Evolutionary conservation across 805 yeast species (phyloP).

Genomic region (Lachancea sp.): DNA sequence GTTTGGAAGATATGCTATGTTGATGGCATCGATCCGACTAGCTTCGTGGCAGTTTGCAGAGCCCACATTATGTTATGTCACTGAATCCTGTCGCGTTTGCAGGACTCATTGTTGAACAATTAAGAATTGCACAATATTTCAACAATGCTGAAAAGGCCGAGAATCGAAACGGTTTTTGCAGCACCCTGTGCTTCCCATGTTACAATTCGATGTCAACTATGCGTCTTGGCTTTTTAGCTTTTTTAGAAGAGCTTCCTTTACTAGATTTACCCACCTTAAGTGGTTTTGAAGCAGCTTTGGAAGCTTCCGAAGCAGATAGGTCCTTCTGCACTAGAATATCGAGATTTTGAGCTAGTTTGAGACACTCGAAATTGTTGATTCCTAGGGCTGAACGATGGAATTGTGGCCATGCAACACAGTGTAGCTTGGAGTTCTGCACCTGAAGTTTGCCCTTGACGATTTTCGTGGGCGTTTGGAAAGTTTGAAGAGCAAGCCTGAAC

Average conservation of each 20-base stretch:
- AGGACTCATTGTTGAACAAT: no score
- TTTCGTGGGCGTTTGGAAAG: neutral
- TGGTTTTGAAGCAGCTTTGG: conserved; percentile 8
- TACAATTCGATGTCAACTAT: conserved; percentile 4
- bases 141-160: no score
- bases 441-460: conserved; percentile 4
- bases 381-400: conserved; percentile 19
- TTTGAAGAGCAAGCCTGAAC: neutral
- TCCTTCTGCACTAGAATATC: conserved; percentile 12
- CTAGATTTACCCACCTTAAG: conserved; percentile 14
- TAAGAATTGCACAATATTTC: no score
- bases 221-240: neutral
- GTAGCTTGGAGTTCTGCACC: conserved; percentile 6
- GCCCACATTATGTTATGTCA: no score
- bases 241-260: neutral
- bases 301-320: neutral
- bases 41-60: no score
- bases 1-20: no score
- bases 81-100: no score
- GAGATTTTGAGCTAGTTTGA: conserved; percentile 18
- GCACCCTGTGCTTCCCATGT: no score
- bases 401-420: conserved; percentile 5
- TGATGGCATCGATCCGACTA: no score
- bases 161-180: no score
- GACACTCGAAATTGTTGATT: conserved; percentile 15